Evolutionary conservation across 495 filamentous ascomycete genomes (phyloP), one percentile per base, ranked within the genome.

Genomic region (Hypoxylon intermedium): DNA sequence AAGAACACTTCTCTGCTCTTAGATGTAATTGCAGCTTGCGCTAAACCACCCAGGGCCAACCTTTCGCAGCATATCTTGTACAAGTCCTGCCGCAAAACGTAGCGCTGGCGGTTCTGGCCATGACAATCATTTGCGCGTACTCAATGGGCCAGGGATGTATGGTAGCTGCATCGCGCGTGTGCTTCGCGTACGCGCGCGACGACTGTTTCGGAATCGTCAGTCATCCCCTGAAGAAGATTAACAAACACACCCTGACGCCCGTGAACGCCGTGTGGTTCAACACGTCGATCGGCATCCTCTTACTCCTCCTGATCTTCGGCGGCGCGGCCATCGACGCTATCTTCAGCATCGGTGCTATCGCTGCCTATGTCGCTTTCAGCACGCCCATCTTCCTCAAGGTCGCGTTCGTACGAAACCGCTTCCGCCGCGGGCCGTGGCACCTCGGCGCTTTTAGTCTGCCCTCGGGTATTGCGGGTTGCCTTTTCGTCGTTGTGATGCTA

Each of bases 61-160:
- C 89, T 5, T 92, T 87, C 80, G 89, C 89, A 0, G 85, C 87
- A 0, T 92, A 92, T 56, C 73, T 91, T 3, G 77, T 88, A 13
- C 88, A 92, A 65, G 79, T 89, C 30, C 74, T 92, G 61, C 85
- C 87, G 0, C 79, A 84, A 60, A 85, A 85, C 18, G 82, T 77
- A 0, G 85, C 85, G n/a, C 76, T 91, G 7, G 85, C 82, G 3
- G 83, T 90, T 56, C 81, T 91, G 6, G 74, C 79, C 2, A 72
- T 92, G 26, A 92, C 88, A 3, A 89, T 92, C 65, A 75, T 90
- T 43, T 89, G 88, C 65, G 87, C 85, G 2, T 92, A 89, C 71
- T 87, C 82, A 13, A 92, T 92, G 89, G 89, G 89, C 15, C 89
- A 92, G 74, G 89, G 87, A 1, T 91, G 87, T 71, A 91, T 91